Percentiles rank a stretch among this genome's conserved stretches.
These are phyloP conservation scores for Punica granatum DNA, from an alignment of 345 rosid genomes.

Conservation along the genomic window DNA sequence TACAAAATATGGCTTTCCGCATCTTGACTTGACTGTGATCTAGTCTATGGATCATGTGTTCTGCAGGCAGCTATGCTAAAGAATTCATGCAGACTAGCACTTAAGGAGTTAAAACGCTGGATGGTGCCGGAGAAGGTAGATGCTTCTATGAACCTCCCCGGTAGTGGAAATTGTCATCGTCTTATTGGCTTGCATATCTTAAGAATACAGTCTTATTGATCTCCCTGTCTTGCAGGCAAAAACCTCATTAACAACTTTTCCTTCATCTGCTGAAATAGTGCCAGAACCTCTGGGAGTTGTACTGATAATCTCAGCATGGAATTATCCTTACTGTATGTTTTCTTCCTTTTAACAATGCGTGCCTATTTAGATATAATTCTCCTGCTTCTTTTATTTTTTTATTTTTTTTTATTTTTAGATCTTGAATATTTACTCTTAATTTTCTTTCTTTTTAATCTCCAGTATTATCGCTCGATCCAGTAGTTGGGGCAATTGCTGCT, in stretches of 20 bases:
- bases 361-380: not conserved
- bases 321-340: slow-evolving; percentile 76
- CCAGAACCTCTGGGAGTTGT: slow-evolving; percentile 93
- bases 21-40: not conserved
- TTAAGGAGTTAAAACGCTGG: slow-evolving; percentile 70
- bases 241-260: slow-evolving; percentile 70
- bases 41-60: slow-evolving; percentile 1
- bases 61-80: slow-evolving; percentile 58
- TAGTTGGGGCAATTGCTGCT: slow-evolving; percentile 91
- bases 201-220: not conserved
- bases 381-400: not conserved
- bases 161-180: not conserved
- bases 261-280: slow-evolving; percentile 86
- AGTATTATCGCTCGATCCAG: slow-evolving; percentile 91
- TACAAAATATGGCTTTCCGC: not conserved
- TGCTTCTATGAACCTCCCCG: not conserved
- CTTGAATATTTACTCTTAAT: not conserved
- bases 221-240: slow-evolving; percentile 45
- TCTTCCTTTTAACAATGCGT: not conserved
- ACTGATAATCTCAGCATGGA: slow-evolving; percentile 90
- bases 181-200: not conserved
- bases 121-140: slow-evolving; percentile 71
- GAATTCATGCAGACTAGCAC: slow-evolving; percentile 49
- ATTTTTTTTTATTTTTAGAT: too few species aligned
- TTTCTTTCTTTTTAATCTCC: slow-evolving; percentile 11